phyloP scores from a whole-genome alignment of 2,329 filamentous ascomycete genomes.

The Monilinia fructicola region DNA sequence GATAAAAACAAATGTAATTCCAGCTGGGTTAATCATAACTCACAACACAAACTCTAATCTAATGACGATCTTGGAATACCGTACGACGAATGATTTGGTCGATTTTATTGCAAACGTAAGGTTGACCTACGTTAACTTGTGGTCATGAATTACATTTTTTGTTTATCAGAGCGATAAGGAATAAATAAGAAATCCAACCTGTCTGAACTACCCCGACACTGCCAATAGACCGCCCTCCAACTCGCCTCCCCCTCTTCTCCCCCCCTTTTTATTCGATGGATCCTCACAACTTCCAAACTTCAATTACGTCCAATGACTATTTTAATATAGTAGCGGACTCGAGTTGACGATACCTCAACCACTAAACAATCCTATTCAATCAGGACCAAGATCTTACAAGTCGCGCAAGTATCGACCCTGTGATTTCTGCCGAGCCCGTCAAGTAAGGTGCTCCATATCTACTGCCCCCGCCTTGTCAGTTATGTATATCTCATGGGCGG shows the following conservation, averaged over 20 bases:
- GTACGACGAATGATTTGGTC: conserved; percentile 12
- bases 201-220: neutral
- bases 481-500: conserved; percentile 46
- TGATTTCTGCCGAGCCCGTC: conserved; percentile 41
- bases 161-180: conserved; percentile 13
- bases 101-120: neutral
- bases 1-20: conserved; percentile 10
- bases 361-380: conserved; percentile 31
- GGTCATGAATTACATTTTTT: neutral
- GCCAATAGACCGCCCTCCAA: neutral
- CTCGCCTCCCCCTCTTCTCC: neutral
- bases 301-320: conserved; percentile 1
- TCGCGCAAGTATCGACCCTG: conserved; percentile 44
- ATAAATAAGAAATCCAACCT: neutral
- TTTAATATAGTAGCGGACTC: neutral
- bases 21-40: neutral
- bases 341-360: conserved; percentile 25
- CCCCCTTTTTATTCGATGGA: conserved; percentile 10
- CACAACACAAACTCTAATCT: neutral
- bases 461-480: conserved; percentile 44
- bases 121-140: no score
- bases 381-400: conserved; percentile 40
- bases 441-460: conserved; percentile 44
- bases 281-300: conserved; percentile 15
- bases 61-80: neutral